Conservation (phyloP, 495 filamentous ascomycete genomes). For the Glarea lozoyensis region DNA sequence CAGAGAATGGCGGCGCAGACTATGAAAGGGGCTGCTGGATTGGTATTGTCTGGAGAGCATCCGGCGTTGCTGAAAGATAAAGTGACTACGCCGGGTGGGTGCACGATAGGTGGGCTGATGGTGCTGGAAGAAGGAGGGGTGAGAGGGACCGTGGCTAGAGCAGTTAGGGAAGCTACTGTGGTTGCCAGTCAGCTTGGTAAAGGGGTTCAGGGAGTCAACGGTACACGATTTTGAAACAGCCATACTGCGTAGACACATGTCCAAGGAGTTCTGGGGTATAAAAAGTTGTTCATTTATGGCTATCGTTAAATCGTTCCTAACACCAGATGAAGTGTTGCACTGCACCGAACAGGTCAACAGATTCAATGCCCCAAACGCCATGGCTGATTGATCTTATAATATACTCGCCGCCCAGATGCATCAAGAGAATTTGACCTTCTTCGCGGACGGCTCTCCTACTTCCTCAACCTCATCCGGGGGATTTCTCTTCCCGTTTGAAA, state of each 20-base stretch:
- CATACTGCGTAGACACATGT: neutral
- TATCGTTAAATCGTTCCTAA: no score
- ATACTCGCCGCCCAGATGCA: no score
- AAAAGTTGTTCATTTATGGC: no score
- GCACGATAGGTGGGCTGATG: slow-evolving; percentile 67
- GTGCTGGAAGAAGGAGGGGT: slow-evolving; percentile 71
- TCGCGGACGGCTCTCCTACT: slow-evolving; percentile 10
- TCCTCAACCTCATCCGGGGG: slow-evolving; percentile 13
- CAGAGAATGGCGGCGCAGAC: slow-evolving; percentile 76
- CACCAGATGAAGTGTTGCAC: no score
- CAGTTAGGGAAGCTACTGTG: slow-evolving; percentile 70
- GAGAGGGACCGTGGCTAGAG: slow-evolving; percentile 57
- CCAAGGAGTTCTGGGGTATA: no score
- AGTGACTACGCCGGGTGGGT: slow-evolving; percentile 71
- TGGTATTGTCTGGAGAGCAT: slow-evolving; percentile 57
- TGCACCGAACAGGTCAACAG: no score
- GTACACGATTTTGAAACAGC: slow-evolving; percentile 22
- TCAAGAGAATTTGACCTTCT: slow-evolving; percentile 16
- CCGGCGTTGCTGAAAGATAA: slow-evolving; percentile 70
- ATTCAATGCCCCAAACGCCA: no score
- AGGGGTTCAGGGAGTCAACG: slow-evolving; percentile 37
- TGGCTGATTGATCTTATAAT: no score
- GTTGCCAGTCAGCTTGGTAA: slow-evolving; percentile 66
- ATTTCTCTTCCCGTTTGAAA: slow-evolving; percentile 14
- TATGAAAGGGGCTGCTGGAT: slow-evolving; percentile 58